Evolutionary conservation across 495 filamentous ascomycete genomes (phyloP).

Genomic region (Aspergillus cavernicola): DNA sequence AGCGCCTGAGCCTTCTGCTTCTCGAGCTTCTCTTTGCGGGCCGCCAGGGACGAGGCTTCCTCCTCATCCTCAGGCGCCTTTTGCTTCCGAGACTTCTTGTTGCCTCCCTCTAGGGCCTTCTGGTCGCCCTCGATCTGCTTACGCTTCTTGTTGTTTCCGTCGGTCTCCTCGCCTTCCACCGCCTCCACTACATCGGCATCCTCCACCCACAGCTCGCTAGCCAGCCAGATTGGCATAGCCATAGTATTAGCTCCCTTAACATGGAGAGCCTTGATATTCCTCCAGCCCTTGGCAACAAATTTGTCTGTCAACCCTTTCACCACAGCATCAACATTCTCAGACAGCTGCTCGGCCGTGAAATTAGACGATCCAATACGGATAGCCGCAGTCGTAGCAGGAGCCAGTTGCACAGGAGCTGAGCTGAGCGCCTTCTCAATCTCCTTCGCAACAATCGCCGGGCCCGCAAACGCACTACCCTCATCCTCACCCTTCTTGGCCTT

Average conservation of each 20-base stretch:
- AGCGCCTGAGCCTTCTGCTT: constrained; percentile 49
- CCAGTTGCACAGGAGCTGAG: constrained; percentile 69
- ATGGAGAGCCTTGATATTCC: constrained; percentile 75
- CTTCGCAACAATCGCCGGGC: constrained; percentile 55
- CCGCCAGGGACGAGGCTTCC: constrained; percentile 47
- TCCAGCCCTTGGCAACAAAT: constrained; percentile 79
- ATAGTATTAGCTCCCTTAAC: constrained; percentile 84
- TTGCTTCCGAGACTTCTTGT: constrained; percentile 54
- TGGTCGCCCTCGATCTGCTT: constrained; percentile 52
- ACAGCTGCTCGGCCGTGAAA: constrained; percentile 69
- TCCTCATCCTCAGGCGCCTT: constrained; percentile 44
- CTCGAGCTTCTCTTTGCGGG: constrained; percentile 58
- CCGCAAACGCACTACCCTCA: constrained; percentile 32
- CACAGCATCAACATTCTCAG: constrained; percentile 74
- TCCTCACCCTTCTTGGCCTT: constrained; percentile 35
- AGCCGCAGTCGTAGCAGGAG: constrained; percentile 59
- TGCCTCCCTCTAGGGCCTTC: constrained; percentile 49
- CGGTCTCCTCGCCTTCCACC: constrained; percentile 41
- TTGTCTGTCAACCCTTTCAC: constrained; percentile 65
- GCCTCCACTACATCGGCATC: constrained; percentile 71
- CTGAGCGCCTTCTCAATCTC: constrained; percentile 70
- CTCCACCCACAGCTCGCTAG: constrained; percentile 83
- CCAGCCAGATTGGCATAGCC: constrained; percentile 87
- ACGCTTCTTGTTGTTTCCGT: constrained; percentile 64
- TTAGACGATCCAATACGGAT: constrained; percentile 68